Evolutionary conservation across 495 filamentous ascomycete species (phyloP).

Genomic region (Lasiosphaeria ovina): DNA sequence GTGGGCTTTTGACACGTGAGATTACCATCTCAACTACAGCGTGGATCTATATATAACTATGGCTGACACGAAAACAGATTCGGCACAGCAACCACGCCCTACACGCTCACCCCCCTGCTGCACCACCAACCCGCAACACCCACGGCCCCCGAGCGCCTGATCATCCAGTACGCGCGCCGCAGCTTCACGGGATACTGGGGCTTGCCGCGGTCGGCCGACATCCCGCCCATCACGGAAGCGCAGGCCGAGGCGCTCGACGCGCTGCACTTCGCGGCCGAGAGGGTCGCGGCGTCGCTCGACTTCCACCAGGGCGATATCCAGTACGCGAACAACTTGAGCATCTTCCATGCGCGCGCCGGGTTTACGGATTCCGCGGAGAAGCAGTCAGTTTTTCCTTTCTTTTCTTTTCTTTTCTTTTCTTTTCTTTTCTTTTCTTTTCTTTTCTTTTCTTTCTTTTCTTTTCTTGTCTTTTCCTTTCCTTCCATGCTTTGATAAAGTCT

Average conservation of each 20-base stretch:
- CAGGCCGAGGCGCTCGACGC: constrained; percentile 68
- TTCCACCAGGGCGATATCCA: constrained; percentile 56
- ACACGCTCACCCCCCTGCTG: constrained; percentile 42
- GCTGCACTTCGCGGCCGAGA: constrained; percentile 60
- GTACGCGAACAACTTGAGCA: constrained; percentile 52
- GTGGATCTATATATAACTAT: not conserved
- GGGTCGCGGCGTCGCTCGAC: constrained; percentile 49
- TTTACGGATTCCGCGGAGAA: constrained; percentile 47
- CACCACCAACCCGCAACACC: constrained; percentile 48
- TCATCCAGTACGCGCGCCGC: constrained; percentile 56
- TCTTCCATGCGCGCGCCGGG: constrained; percentile 51
- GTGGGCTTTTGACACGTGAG: constrained; percentile 59
- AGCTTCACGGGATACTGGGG: constrained; percentile 57
- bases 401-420: not conserved
- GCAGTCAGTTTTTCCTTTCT: constrained; percentile 34
- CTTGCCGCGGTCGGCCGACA: constrained; percentile 47
- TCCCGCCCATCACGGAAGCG: constrained; percentile 61
- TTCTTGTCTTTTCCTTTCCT: too few relatives aligned
- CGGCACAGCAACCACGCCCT: constrained; percentile 31
- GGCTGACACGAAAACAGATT: constrained; percentile 24
- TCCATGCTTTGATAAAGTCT: too few relatives aligned
- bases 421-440: not conserved
- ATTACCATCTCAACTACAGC: constrained; percentile 6
- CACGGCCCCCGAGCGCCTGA: constrained; percentile 44
- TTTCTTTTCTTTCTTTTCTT: not conserved